Conservation (phyloP, 208 protist genomes). For the Phytomonas sp. region DNA sequence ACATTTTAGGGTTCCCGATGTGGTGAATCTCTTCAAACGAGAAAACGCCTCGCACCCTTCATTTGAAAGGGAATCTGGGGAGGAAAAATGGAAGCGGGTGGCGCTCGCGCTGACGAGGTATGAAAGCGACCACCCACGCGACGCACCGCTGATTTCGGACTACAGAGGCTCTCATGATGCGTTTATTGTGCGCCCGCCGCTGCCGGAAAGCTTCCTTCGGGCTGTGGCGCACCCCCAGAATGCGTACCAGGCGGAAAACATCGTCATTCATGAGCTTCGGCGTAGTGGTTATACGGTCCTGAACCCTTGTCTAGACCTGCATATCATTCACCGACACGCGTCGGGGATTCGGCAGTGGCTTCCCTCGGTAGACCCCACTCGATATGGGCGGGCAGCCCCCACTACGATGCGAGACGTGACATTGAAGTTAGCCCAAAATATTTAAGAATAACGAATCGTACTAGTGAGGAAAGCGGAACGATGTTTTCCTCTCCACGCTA, state of each 20-base stretch:
- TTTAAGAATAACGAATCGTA: not conserved
- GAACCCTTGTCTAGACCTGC: slow-evolving; percentile 62
- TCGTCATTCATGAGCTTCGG: slow-evolving; percentile 73
- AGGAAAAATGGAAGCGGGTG: slow-evolving; percentile 7
- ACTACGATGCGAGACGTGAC: slow-evolving; percentile 39
- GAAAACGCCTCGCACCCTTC: not conserved
- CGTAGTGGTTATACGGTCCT: slow-evolving; percentile 42
- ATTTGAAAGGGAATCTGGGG: not conserved
- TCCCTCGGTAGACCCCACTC: slow-evolving; percentile 54
- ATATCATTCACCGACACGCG: slow-evolving; percentile 60
- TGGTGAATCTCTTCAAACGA: slow-evolving; percentile 26
- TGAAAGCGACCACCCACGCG: slow-evolving; percentile 39
- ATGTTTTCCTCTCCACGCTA: not conserved
- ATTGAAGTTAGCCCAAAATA: not conserved
- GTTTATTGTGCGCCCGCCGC: slow-evolving; percentile 57
- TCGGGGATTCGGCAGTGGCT: slow-evolving; percentile 82
- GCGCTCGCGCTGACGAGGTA: slow-evolving; percentile 70
- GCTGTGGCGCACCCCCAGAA: slow-evolving; percentile 69
- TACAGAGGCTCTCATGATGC: slow-evolving; percentile 87
- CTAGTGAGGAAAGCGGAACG: not conserved
- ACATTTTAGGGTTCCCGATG: slow-evolving; percentile 22
- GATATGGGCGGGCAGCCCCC: slow-evolving; percentile 42
- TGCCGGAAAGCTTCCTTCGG: slow-evolving; percentile 32
- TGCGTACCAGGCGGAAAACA: slow-evolving; percentile 83
- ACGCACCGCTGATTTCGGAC: slow-evolving; percentile 50